Evolutionary conservation across 805 yeast species (phyloP), one percentile per base, ranked within the genome.

Genomic region (Tetrapisispora namnaoensis): DNA sequence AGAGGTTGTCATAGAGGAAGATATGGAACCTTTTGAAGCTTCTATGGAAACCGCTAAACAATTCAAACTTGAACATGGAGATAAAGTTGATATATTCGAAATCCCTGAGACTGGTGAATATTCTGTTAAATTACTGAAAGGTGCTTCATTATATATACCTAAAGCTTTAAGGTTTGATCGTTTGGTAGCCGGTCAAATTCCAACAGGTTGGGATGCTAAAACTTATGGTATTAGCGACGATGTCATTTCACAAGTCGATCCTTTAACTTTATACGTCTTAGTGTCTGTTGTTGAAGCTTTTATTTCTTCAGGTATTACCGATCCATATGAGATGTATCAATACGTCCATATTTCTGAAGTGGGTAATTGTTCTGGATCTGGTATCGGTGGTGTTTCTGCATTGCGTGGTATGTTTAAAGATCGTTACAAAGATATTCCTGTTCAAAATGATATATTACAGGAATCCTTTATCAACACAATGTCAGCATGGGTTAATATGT

Each of bases 401-500:
- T 73, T 93, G 65, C 86, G 95, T 70, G 97, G 96, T 61, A 93
- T 93, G 98, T 93, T 89, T 77, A 89, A 79, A 71, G 96, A 91
- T 66, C 83, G 99, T 74, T 93, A 77, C 74, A 74, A 79, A 59
- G 99, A 93, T 68, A 76, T 76, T 70, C 96, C 96, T 49, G 96
- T 90, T 49, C 99, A 95, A 75, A 93, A 87, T 67, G 99, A 93
- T 72, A 85, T 93, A 58, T 76, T 93, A 60, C 99, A 91, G 73
- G 99, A 93, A 73, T 90, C 99, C 51, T 93, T 93, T 74, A 90
- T 95, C 75, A 93, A 93, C 77, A 93, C 98, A 47, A 91, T 93
- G 97, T 78, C 96, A 54, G 99, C 99, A 53, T 93, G 99, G 99
- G 97, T 93, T 59, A 93, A 93, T 67, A 93, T 93, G 99, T 78